Conservation (phyloP, 192 early-diverging fungal genomes). For the Backusella australiensis region DNA sequence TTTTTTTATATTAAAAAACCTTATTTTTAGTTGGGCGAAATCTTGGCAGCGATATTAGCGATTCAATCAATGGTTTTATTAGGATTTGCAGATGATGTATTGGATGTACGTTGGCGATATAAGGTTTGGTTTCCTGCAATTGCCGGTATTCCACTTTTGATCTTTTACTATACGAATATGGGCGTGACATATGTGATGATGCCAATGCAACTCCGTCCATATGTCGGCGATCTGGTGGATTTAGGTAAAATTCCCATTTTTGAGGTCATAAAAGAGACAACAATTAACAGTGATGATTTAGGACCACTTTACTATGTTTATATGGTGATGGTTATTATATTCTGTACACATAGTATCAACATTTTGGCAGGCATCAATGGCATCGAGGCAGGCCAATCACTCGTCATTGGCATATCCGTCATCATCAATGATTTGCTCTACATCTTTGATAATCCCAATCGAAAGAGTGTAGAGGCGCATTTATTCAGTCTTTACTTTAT, state of each 20-base stretch:
- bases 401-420: conserved; percentile 88
- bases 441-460: conserved; percentile 50
- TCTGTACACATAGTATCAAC: conserved; percentile 98
- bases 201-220: conserved; percentile 75
- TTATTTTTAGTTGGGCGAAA: conserved; percentile 75
- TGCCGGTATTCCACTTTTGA: conserved; percentile 89
- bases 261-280: background rate
- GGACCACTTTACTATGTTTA: conserved; percentile 91
- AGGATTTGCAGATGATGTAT: conserved; percentile 97
- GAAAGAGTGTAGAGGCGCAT: conserved; percentile 74
- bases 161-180: conserved; percentile 90
- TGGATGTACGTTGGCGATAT: conserved; percentile 94
- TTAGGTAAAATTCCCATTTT: conserved; percentile 53
- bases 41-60: conserved; percentile 85
- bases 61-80: conserved; percentile 96
- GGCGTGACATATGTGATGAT: conserved; percentile 86
- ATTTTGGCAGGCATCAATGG: conserved; percentile 98
- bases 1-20: background rate
- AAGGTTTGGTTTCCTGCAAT: conserved; percentile 93
- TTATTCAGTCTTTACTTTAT: conserved; percentile 88
- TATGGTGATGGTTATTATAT: conserved; percentile 84
- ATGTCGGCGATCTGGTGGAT: conserved; percentile 73
- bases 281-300: conserved; percentile 17
- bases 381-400: conserved; percentile 89
- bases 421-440: conserved; percentile 70